Evolutionary conservation across 1,284 basidiomycete species (phyloP).

Genomic region (Fomitopsis schrenkii): DNA sequence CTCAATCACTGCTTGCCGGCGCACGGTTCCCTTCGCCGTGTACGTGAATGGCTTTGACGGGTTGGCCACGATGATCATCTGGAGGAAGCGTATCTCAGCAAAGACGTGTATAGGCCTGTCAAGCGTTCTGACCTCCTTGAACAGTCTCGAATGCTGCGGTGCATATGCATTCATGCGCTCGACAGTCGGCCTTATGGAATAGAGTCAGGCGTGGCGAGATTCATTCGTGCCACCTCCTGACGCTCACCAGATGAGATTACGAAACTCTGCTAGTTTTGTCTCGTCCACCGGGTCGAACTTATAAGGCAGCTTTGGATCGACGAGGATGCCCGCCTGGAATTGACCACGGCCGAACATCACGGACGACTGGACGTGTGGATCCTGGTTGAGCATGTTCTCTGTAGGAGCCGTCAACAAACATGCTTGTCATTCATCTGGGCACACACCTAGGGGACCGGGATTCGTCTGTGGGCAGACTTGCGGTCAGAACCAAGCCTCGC

Average conservation of each 20-base stretch:
- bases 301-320: slow-evolving; percentile 26
- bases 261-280: slow-evolving; percentile 21
- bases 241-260: slow-evolving; percentile 30
- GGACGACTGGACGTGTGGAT: slow-evolving; percentile 25
- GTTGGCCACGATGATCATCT: slow-evolving; percentile 29
- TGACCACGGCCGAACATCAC: slow-evolving; percentile 38
- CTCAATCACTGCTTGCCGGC: slow-evolving; percentile 20
- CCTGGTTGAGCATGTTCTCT: slow-evolving; percentile 28
- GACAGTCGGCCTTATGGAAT: slow-evolving; percentile 25
- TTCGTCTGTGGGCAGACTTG: slow-evolving; percentile 14
- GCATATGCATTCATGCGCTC: slow-evolving; percentile 30
- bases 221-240: background rate
- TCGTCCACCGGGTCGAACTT: slow-evolving; percentile 24
- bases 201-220: background rate
- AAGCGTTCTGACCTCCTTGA: slow-evolving; percentile 28
- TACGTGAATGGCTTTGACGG: slow-evolving; percentile 27
- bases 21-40: slow-evolving; percentile 28
- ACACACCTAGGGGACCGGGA: slow-evolving; percentile 16
- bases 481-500: background rate
- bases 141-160: slow-evolving; percentile 32
- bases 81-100: background rate
- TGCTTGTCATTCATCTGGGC: background rate
- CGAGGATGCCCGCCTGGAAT: slow-evolving; percentile 33
- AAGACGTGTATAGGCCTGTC: background rate
- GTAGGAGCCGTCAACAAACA: slow-evolving; percentile 8